Percentiles rank a stretch among this genome's conserved stretches.
phyloP scores from a whole-genome alignment of 2,329 filamentous ascomycete species.

The Apiospora aurea region DNA sequence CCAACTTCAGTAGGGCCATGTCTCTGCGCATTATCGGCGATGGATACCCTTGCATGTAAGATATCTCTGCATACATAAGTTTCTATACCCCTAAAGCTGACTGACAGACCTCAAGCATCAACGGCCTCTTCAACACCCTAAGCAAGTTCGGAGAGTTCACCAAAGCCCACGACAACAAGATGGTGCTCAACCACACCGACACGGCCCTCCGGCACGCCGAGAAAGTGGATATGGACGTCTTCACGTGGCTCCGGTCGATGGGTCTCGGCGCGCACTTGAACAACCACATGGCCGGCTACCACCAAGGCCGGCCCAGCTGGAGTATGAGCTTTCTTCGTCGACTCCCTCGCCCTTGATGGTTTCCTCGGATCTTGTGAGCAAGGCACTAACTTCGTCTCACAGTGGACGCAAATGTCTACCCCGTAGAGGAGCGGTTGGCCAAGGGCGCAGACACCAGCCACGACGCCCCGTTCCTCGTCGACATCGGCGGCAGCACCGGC shows the following conservation, averaged over 20 bases:
- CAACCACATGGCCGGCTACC: conserved; percentile 32
- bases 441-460: conserved; percentile 26
- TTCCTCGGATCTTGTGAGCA: background rate
- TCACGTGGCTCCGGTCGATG: conserved; percentile 29
- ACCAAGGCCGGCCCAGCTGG: conserved; percentile 25
- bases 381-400: background rate
- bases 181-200: conserved; percentile 5
- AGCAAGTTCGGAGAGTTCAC: conserved; percentile 27
- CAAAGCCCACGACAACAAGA: conserved; percentile 22
- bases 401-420: conserved; percentile 32
- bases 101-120: background rate
- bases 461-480: conserved; percentile 31
- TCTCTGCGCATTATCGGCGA: conserved; percentile 29
- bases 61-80: background rate
- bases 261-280: conserved; percentile 30
- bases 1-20: conserved; percentile 29
- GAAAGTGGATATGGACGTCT: conserved; percentile 26
- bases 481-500: conserved; percentile 35
- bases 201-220: conserved; percentile 31
- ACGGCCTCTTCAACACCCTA: conserved; percentile 23
- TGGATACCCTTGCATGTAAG: conserved; percentile 32
- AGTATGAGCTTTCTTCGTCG: conserved; percentile 29
- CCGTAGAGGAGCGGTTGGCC: conserved; percentile 29
- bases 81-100: background rate
- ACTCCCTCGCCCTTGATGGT: background rate